Evolutionary conservation across 2,329 filamentous ascomycete genomes (phyloP).

Genomic region (Macrophomina pseudophaseolina): DNA sequence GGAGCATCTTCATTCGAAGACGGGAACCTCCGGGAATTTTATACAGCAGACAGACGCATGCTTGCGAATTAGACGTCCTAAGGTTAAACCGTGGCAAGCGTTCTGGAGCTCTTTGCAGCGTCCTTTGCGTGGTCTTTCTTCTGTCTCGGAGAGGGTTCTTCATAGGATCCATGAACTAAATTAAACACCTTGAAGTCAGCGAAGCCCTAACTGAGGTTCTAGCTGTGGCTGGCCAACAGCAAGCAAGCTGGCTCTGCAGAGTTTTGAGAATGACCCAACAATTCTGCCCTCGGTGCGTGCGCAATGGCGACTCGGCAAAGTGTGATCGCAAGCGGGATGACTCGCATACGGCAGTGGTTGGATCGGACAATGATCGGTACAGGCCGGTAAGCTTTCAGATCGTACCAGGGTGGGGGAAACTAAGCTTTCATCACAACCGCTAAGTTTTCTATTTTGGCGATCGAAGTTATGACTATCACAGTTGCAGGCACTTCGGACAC

Average conservation of each 20-base stretch:
- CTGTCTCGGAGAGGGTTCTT: no score
- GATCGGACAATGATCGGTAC: constrained; percentile 50
- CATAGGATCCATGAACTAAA: no score
- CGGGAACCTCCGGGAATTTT: no score
- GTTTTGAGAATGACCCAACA: constrained; percentile 50
- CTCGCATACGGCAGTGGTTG: constrained; percentile 51
- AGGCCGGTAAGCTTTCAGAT: constrained; percentile 35
- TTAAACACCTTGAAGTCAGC: no score
- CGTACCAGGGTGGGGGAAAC: not conserved
- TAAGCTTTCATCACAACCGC: constrained; percentile 33
- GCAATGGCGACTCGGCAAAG: constrained; percentile 40
- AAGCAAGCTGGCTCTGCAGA: constrained; percentile 39
- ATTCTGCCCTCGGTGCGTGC: constrained; percentile 48
- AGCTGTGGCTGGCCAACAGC: constrained; percentile 27
- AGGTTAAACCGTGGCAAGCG: no score
- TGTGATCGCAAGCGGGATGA: constrained; percentile 34
- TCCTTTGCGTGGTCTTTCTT: no score
- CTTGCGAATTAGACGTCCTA: no score
- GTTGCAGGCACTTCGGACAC: constrained; percentile 37
- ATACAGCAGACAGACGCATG: no score
- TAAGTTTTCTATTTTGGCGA: constrained; percentile 51
- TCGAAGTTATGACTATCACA: constrained; percentile 50
- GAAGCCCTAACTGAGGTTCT: constrained; percentile 26
- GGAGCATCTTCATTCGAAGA: no score
- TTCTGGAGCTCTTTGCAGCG: no score